phyloP scores from a whole-genome alignment of 2,329 filamentous ascomycete species.

The Neoascochyta sp. region DNA sequence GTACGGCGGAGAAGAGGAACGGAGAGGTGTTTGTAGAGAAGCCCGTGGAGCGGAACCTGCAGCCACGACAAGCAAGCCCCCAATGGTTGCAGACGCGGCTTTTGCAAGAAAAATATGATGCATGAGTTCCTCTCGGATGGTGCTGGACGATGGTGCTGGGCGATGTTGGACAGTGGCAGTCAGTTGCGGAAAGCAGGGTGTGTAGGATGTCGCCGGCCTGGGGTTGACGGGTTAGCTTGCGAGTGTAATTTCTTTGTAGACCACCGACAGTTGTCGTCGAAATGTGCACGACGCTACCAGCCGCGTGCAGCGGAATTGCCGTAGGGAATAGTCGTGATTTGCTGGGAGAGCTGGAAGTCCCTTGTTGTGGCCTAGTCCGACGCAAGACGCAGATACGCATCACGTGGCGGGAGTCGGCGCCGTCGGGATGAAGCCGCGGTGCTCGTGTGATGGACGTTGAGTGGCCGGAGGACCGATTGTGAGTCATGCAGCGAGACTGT shows the following conservation, averaged over 20 bases:
- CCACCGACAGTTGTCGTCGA: slow-evolving; percentile 12
- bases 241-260: slow-evolving; percentile 1
- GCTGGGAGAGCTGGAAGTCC: slow-evolving; percentile 7
- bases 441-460: slow-evolving; percentile 1
- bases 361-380: slow-evolving; percentile 19
- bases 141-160: too few relatives aligned
- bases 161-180: too few relatives aligned
- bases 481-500: too few relatives aligned
- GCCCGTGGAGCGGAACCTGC: too few relatives aligned
- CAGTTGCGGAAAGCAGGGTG: neutral
- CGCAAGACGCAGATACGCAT: slow-evolving; percentile 14
- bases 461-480: too few relatives aligned
- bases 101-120: too few relatives aligned
- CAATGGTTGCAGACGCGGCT: too few relatives aligned
- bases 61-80: too few relatives aligned
- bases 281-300: slow-evolving; percentile 14
- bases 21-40: too few relatives aligned
- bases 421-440: slow-evolving; percentile 9
- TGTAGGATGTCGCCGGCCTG: too few relatives aligned
- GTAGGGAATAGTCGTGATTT: slow-evolving; percentile 28
- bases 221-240: neutral
- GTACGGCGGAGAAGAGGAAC: too few relatives aligned
- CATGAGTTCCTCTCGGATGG: too few relatives aligned
- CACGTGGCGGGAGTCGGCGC: slow-evolving; percentile 11
- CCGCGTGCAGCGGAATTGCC: slow-evolving; percentile 13